Evolutionary conservation across 2,329 filamentous ascomycete species (phyloP).

Genomic region (Neurospora crassa): DNA sequence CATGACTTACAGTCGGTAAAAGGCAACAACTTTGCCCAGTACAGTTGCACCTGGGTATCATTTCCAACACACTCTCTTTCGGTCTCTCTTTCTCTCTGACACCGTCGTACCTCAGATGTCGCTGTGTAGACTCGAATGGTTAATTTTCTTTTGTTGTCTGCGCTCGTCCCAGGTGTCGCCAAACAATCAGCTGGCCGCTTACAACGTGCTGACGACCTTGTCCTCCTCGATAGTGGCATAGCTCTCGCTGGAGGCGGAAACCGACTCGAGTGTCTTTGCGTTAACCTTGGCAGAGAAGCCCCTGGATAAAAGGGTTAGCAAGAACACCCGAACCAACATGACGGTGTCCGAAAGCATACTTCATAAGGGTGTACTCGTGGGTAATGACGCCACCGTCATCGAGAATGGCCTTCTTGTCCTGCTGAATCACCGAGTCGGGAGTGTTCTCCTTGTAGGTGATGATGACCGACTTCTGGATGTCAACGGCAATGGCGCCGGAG

Average conservation of each 20-base stretch:
- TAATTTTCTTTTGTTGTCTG: background rate
- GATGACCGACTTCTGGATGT: slow-evolving; percentile 63
- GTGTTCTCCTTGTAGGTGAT: slow-evolving; percentile 66
- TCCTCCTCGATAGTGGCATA: slow-evolving; percentile 72
- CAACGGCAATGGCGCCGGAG: slow-evolving; percentile 51
- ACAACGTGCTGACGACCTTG: slow-evolving; percentile 46
- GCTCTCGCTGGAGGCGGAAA: slow-evolving; percentile 51
- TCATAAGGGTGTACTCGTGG: slow-evolving; percentile 61
- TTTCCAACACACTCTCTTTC: background rate
- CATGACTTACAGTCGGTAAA: background rate
- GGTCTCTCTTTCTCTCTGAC: background rate
- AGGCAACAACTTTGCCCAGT: background rate
- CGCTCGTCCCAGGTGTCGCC: background rate
- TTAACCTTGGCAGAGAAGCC: slow-evolving; percentile 71
- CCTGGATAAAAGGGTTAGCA: slow-evolving; percentile 33
- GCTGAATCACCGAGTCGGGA: slow-evolving; percentile 55
- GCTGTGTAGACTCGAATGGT: background rate
- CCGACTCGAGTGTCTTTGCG: slow-evolving; percentile 55
- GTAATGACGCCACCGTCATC: slow-evolving; percentile 68
- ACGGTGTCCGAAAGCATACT: slow-evolving; percentile 38
- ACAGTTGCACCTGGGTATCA: slow-evolving; percentile 1
- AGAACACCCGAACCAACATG: background rate
- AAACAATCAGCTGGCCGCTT: background rate
- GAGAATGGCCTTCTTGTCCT: slow-evolving; percentile 62
- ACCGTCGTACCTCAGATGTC: background rate